phyloP scores from a whole-genome alignment of 2,329 filamentous ascomycete genomes.

The Sordariomycetes sp. region DNA sequence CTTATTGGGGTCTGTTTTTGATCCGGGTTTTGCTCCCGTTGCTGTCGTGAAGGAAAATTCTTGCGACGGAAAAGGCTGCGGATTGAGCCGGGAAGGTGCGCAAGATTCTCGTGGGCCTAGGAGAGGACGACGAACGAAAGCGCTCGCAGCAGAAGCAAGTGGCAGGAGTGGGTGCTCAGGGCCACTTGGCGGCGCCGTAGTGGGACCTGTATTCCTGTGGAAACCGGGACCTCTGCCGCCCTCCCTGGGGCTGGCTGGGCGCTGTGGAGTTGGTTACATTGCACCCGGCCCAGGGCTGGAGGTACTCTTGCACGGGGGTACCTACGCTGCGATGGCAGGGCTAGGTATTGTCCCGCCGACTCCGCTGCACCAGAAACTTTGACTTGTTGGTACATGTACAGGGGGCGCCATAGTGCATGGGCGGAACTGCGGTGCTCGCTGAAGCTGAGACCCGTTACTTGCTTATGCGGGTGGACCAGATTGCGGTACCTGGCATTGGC shows the following conservation, averaged over 20 bases:
- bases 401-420: neutral
- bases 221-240: slow-evolving; percentile 3
- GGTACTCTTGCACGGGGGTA: neutral
- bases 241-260: neutral
- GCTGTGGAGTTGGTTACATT: neutral
- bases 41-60: neutral
- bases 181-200: neutral
- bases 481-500: neutral
- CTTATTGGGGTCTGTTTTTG: no score
- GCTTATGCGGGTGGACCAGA: neutral
- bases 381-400: neutral
- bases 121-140: neutral
- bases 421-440: neutral
- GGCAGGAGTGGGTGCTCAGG: neutral
- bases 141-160: no score
- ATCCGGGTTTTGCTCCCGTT: neutral
- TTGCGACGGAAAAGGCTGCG: neutral
- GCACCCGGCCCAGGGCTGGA: neutral
- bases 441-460: neutral
- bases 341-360: neutral
- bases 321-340: neutral
- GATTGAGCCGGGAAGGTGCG: neutral
- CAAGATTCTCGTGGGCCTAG: neutral
- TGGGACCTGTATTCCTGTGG: slow-evolving; percentile 1
- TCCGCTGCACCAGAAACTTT: neutral